Conservation (phyloP, 2,329 filamentous ascomycete genomes). For the Monosporascus sp. region DNA sequence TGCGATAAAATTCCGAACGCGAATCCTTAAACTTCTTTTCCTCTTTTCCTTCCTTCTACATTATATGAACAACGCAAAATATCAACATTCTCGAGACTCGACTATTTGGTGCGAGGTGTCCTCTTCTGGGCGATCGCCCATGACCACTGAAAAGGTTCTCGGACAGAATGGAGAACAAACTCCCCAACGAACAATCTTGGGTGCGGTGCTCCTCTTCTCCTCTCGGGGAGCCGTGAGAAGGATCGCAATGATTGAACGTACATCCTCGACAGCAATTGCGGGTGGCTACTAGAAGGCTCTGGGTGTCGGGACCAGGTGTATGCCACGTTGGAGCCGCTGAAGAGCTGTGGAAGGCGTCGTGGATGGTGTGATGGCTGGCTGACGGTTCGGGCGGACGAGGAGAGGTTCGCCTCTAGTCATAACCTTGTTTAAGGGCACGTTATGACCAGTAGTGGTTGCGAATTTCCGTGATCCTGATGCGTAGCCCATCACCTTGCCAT, state of each 20-base stretch:
- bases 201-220: conserved; percentile 49
- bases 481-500: no score
- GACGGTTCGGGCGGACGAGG: no score
- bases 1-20: background rate
- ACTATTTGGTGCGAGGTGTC: conserved; percentile 42
- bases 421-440: no score
- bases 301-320: no score
- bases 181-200: conserved; percentile 51
- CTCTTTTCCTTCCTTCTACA: conserved; percentile 28
- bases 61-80: conserved; percentile 42
- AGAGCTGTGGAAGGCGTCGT: no score
- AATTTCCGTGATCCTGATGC: no score
- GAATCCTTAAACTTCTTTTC: conserved; percentile 9
- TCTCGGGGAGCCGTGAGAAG: conserved; percentile 38
- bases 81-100: conserved; percentile 41
- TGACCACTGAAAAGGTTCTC: conserved; percentile 41
- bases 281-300: no score
- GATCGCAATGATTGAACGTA: conserved; percentile 58
- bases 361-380: no score
- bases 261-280: conserved; percentile 25
- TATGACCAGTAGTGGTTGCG: no score
- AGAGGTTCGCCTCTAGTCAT: no score
- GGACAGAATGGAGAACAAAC: conserved; percentile 48
- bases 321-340: no score
- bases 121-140: conserved; percentile 38